Evolutionary conservation across 208 protist species (phyloP).

Genomic region (Herpetomonas samuelpessoai): DNA sequence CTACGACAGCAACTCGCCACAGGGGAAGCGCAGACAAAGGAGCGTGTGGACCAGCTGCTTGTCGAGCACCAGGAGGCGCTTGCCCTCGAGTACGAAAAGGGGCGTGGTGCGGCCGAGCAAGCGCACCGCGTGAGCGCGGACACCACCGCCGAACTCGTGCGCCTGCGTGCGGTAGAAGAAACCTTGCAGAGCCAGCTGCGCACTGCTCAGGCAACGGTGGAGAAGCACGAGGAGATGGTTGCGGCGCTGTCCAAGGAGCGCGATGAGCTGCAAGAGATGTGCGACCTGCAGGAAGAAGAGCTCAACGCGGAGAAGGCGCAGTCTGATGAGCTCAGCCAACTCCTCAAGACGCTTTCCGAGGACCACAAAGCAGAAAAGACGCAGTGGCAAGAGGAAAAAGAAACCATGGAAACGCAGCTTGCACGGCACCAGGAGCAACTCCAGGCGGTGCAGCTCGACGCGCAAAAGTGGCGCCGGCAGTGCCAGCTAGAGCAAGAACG

Average conservation of each 20-base stretch:
- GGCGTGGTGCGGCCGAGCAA: too few species aligned
- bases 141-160: too few species aligned
- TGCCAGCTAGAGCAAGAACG: not conserved
- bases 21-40: too few species aligned
- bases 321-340: slow-evolving; percentile 21
- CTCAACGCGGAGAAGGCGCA: slow-evolving; percentile 30
- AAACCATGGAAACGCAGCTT: slow-evolving; percentile 1
- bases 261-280: slow-evolving; percentile 33
- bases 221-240: not conserved
- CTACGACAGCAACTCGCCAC: too few species aligned
- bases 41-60: too few species aligned
- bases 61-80: too few species aligned
- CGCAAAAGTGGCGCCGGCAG: slow-evolving; percentile 5
- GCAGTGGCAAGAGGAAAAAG: slow-evolving; percentile 12
- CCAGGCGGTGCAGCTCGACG: slow-evolving; percentile 14
- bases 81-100: too few species aligned
- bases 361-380: slow-evolving; percentile 16
- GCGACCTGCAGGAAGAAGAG: slow-evolving; percentile 37
- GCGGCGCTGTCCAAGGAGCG: slow-evolving; percentile 17
- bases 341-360: slow-evolving; percentile 18
- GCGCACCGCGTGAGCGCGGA: too few species aligned
- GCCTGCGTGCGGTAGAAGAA: too few species aligned
- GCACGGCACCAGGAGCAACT: slow-evolving; percentile 4
- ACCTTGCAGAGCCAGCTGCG: not conserved
- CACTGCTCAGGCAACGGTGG: not conserved